Conservation (phyloP, 1,284 basidiomycete species). For the Heterobasidion annosum region DNA sequence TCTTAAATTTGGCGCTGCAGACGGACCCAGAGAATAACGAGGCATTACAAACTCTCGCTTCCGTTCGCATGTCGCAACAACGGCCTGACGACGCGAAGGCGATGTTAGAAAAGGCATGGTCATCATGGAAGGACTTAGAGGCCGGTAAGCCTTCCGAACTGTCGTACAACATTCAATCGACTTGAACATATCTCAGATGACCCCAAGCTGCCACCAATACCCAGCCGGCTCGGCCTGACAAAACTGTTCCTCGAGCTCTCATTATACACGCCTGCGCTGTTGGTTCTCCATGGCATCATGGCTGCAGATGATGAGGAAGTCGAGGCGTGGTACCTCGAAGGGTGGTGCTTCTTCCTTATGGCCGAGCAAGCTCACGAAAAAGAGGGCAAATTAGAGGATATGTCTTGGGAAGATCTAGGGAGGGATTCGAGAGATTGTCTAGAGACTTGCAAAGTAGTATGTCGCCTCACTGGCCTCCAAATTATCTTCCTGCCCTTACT, state of each 20-base stretch:
- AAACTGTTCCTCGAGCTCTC: conserved; percentile 79
- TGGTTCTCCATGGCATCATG: conserved; percentile 75
- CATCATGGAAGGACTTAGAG: conserved; percentile 67
- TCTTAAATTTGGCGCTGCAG: conserved; percentile 66
- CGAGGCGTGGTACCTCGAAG: conserved; percentile 93
- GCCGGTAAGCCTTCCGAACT: conserved; percentile 35
- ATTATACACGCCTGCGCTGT: conserved; percentile 62
- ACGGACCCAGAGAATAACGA: conserved; percentile 75
- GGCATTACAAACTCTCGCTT: conserved; percentile 76
- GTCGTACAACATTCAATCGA: conserved; percentile 1
- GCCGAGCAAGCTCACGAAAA: conserved; percentile 54
- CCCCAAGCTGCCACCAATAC: conserved; percentile 63
- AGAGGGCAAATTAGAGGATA: conserved; percentile 46
- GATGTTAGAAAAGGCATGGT: conserved; percentile 65
- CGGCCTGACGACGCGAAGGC: conserved; percentile 73
- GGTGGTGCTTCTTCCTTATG: conserved; percentile 87
- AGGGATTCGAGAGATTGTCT: conserved; percentile 76
- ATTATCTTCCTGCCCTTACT: not conserved
- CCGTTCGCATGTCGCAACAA: conserved; percentile 85
- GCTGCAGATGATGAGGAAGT: conserved; percentile 82
- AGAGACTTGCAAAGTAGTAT: conserved; percentile 72
- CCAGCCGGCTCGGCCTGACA: conserved; percentile 67
- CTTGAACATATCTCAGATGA: conserved; percentile 40
- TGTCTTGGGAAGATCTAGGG: conserved; percentile 74
- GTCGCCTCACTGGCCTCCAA: conserved; percentile 14